Percentiles rank a stretch among this genome's conserved stretches.
Conservation (phyloP, 306 rosid species). For the Cicer chorassanicum region DNA sequence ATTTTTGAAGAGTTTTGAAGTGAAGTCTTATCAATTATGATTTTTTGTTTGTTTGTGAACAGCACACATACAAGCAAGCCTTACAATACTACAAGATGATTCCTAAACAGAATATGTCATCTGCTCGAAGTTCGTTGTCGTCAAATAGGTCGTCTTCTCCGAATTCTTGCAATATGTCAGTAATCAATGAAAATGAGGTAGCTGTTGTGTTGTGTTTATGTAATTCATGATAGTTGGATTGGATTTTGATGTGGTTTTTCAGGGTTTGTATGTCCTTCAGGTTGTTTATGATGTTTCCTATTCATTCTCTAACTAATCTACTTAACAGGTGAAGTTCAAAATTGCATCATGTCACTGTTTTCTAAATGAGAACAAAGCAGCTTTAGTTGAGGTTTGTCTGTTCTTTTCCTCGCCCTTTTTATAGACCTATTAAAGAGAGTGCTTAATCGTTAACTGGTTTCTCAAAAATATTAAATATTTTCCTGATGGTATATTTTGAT, state of each 20-base stretch:
- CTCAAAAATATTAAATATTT: background rate
- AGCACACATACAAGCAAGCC: constrained; percentile 92
- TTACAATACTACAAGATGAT: constrained; percentile 79
- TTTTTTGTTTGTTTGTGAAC: constrained; percentile 43
- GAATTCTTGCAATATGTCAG: constrained; percentile 71
- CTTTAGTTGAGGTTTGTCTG: constrained; percentile 87
- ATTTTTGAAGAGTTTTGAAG: constrained; percentile 31
- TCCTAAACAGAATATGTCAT: constrained; percentile 68
- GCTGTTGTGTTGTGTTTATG: constrained; percentile 33
- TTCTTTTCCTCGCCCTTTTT: constrained; percentile 30
- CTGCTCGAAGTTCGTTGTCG: constrained; percentile 68
- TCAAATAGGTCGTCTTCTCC: constrained; percentile 92
- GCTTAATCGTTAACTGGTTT: background rate
- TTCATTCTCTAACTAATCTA: constrained; percentile 31
- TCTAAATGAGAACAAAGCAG: constrained; percentile 81
- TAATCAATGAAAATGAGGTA: constrained; percentile 94
- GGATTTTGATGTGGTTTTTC: constrained; percentile 19
- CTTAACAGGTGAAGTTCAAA: constrained; percentile 89
- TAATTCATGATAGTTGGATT: constrained; percentile 30
- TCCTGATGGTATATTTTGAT: background rate
- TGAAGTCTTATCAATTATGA: constrained; percentile 8
- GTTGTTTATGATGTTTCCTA: constrained; percentile 31
- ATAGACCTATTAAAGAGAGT: background rate
- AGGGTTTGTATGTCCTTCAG: background rate
- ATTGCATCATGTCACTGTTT: constrained; percentile 79